These are phyloP conservation scores for Neophaeococcomyces mojaviensis DNA, from an alignment of 2,329 filamentous ascomycete species.

Conservation along the genomic window DNA sequence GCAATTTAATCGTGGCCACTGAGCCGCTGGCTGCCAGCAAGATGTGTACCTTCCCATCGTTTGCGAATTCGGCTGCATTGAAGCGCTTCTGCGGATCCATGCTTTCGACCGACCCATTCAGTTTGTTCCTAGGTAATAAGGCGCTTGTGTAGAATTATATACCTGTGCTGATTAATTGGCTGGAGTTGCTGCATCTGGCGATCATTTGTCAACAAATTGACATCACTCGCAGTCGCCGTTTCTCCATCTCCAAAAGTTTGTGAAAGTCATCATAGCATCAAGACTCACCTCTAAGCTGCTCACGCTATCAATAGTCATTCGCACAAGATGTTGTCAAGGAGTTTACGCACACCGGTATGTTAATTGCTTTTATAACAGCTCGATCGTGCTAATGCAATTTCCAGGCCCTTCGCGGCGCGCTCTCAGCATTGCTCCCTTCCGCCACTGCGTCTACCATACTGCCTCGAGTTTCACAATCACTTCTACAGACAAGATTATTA, in stretches of 20 bases:
- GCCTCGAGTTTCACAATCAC: slow-evolving; percentile 16
- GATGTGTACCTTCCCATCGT: slow-evolving; percentile 52
- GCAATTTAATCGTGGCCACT: slow-evolving; percentile 83
- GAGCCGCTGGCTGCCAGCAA: slow-evolving; percentile 62
- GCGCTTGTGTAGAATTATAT: background rate
- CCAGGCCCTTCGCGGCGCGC: slow-evolving; percentile 19
- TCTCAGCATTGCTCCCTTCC: slow-evolving; percentile 17
- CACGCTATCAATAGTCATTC: no score
- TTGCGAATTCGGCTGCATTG: slow-evolving; percentile 18
- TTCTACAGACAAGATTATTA: slow-evolving; percentile 48
- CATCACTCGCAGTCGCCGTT: background rate
- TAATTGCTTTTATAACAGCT: background rate
- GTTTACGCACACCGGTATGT: slow-evolving; percentile 7
- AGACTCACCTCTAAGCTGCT: no score
- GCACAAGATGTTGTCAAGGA: slow-evolving; percentile 4
- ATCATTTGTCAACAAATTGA: slow-evolving; percentile 15
- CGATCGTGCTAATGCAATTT: background rate
- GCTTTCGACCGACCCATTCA: background rate
- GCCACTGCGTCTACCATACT: slow-evolving; percentile 29
- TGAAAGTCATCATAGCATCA: no score
- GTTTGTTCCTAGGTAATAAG: background rate
- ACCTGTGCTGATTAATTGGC: slow-evolving; percentile 1
- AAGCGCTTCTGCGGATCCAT: slow-evolving; percentile 15
- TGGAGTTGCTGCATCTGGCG: no score
- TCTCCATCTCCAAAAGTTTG: slow-evolving; percentile 7